phyloP scores from a whole-genome alignment of 177 flowering plant species.

The Telopea speciosissima region DNA sequence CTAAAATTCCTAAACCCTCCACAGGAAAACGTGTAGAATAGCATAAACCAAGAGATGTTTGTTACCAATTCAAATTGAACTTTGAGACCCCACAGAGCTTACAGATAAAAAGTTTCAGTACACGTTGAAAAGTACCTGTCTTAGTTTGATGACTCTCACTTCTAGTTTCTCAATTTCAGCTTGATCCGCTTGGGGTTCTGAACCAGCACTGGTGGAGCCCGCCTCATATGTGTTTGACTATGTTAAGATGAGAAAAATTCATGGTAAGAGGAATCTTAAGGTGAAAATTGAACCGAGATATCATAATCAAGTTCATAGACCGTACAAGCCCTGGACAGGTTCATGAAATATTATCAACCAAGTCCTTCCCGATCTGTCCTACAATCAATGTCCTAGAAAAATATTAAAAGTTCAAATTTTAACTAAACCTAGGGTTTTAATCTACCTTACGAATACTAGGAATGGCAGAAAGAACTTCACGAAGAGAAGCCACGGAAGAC shows the following conservation, averaged over 20 bases:
- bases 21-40: too few species aligned
- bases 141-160: conserved; percentile 46
- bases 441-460: conserved; percentile 57
- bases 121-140: conserved; percentile 47
- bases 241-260: neutral
- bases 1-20: too few species aligned
- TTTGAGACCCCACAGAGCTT: too few species aligned
- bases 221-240: conserved; percentile 48
- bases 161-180: conserved; percentile 60
- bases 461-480: conserved; percentile 61
- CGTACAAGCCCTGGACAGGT: neutral
- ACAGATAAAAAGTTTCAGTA: neutral
- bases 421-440: neutral
- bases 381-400: neutral
- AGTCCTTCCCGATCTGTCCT: neutral
- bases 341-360: neutral
- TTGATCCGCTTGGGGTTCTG: conserved; percentile 34
- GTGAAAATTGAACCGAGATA: neutral
- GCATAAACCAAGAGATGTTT: too few species aligned
- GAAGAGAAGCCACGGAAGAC: conserved; percentile 60
- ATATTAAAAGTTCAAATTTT: neutral
- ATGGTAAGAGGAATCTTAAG: neutral
- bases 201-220: conserved; percentile 18
- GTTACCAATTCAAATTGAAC: too few species aligned
- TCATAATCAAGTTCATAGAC: neutral